phyloP scores from a whole-genome alignment of 1,284 basidiomycete species.

The Naganishia cerealis region DNA sequence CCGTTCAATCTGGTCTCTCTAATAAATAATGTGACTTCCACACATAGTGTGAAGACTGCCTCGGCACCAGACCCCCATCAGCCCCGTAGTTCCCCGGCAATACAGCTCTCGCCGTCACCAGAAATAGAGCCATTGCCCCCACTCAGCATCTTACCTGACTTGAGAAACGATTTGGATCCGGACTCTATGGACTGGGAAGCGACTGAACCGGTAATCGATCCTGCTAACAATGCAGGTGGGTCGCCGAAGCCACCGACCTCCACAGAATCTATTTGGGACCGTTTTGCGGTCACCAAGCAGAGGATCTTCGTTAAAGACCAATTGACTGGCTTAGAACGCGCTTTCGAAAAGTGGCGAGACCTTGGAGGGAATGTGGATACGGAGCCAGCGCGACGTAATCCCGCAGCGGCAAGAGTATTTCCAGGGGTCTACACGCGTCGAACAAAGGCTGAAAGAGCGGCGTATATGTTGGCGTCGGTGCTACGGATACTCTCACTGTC shows the following conservation, averaged over 20 bases:
- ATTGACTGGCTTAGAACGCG: conserved; percentile 21
- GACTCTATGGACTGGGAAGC: conserved; percentile 30
- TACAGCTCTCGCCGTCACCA: conserved; percentile 19
- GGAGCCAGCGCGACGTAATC: not conserved
- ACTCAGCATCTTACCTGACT: not conserved
- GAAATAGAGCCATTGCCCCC: conserved; percentile 9
- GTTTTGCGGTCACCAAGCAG: conserved; percentile 13
- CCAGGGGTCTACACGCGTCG: not conserved
- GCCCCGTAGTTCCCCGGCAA: conserved; percentile 4
- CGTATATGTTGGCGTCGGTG: conserved; percentile 10
- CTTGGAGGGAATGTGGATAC: not conserved
- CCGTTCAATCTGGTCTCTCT: conserved; percentile 16
- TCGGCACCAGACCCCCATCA: not conserved
- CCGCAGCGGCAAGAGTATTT: not conserved
- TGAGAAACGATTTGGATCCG: not conserved
- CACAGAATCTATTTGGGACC: conserved; percentile 11
- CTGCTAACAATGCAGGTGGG: not conserved
- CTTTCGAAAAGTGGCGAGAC: conserved; percentile 22
- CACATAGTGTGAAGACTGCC: not conserved
- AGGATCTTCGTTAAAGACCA: conserved; percentile 14
- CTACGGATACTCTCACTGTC: conserved; percentile 8
- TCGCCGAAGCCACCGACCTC: not conserved
- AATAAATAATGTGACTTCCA: conserved; percentile 3
- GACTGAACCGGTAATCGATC: not conserved
- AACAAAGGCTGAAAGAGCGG: not conserved